phyloP scores from a whole-genome alignment of 2,329 filamentous ascomycete species.

The Pochonia chlamydosporia region DNA sequence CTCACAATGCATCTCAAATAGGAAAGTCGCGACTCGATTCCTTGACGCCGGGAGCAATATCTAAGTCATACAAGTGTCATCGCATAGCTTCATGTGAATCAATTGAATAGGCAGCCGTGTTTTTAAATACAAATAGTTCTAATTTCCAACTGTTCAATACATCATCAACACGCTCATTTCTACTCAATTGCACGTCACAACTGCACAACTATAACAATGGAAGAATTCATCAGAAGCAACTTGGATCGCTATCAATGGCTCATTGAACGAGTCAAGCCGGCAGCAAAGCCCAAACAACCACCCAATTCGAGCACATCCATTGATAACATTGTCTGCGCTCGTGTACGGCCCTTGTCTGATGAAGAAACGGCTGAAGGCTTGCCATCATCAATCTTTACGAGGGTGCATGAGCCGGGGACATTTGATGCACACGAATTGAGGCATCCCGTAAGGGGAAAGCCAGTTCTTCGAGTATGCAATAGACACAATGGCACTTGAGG shows the following conservation, averaged over 20 bases:
- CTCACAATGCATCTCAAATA: neutral
- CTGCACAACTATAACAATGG: too few relatives aligned
- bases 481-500: too few relatives aligned
- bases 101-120: too few relatives aligned
- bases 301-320: slow-evolving; percentile 9
- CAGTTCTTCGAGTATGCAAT: slow-evolving; percentile 22
- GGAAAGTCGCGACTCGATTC: too few relatives aligned
- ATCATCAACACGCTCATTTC: too few relatives aligned
- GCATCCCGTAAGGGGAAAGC: slow-evolving; percentile 22
- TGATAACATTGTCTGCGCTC: slow-evolving; percentile 30
- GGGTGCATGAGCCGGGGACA: slow-evolving; percentile 13
- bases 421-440: slow-evolving; percentile 33
- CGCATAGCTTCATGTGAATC: too few relatives aligned
- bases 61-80: too few relatives aligned
- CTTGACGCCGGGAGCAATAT: too few relatives aligned
- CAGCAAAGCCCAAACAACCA: neutral
- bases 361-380: slow-evolving; percentile 29
- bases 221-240: slow-evolving; percentile 26
- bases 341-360: slow-evolving; percentile 29
- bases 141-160: too few relatives aligned
- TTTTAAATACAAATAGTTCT: too few relatives aligned
- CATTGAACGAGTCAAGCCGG: slow-evolving; percentile 21
- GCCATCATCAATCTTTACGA: slow-evolving; percentile 20
- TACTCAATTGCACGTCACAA: too few relatives aligned
- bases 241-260: slow-evolving; percentile 21